Percentiles rank a stretch among this genome's conserved stretches.
Conservation (phyloP, 768 basidiomycete species). For the Fistulinella prunicolor region DNA sequence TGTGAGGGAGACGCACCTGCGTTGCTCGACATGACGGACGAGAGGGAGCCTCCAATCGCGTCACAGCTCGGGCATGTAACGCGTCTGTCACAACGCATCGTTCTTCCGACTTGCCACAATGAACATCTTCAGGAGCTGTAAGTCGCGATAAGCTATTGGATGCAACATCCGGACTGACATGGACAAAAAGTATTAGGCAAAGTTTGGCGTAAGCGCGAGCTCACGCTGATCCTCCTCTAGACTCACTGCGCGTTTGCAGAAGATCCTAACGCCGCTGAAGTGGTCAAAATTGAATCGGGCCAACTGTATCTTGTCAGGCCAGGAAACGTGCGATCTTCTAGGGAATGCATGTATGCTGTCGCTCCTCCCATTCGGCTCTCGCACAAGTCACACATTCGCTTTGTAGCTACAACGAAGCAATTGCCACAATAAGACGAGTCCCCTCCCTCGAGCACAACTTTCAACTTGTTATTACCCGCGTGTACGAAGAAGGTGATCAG, state of each 20-base stretch:
- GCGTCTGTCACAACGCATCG: conserved; percentile 24
- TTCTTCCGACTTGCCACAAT: conserved; percentile 42
- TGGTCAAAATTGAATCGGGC: conserved; percentile 90
- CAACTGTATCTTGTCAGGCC: conserved; percentile 90
- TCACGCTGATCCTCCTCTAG: conserved; percentile 12
- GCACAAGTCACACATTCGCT: conserved; percentile 1
- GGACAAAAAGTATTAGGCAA: conserved; percentile 68
- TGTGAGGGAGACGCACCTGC: conserved; percentile 8
- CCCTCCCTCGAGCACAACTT: conserved; percentile 75
- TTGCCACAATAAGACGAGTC: conserved; percentile 87
- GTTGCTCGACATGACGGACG: conserved; percentile 7
- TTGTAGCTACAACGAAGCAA: conserved; percentile 88
- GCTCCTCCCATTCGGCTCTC: not conserved
- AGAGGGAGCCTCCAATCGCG: conserved; percentile 6
- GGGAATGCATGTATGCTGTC: conserved; percentile 90
- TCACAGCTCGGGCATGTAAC: conserved; percentile 24
- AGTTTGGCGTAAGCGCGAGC: conserved; percentile 82
- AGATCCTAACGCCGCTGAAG: conserved; percentile 91
- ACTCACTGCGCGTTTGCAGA: conserved; percentile 48
- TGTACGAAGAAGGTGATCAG: conserved; percentile 96
- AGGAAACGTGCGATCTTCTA: conserved; percentile 83
- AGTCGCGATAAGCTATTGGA: conserved; percentile 32
- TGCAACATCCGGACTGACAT: conserved; percentile 20
- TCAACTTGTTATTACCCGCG: conserved; percentile 93
- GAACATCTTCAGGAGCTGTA: conserved; percentile 84